Evolutionary conservation across 1,139 yeast species (phyloP), one percentile per base, ranked within the genome.

Genomic region (Scheffersomyces quercinus): DNA sequence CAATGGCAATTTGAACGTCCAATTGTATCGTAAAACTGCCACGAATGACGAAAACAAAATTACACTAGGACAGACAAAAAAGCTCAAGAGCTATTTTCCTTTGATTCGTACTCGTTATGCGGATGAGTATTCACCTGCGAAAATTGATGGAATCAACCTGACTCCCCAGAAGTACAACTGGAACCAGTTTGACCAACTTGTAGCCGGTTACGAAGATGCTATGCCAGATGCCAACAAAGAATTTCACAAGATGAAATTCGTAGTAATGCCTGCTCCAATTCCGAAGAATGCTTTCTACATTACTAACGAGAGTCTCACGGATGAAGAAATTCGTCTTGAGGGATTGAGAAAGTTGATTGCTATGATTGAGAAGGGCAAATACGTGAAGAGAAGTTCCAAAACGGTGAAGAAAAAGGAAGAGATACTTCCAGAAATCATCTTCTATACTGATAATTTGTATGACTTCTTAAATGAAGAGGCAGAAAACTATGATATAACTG

Each of bases 151-250:
- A 3, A 68, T 80, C 14, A 77, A 78, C 42, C 73, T 71, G 4
- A 70, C 72, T 37, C 77, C 87, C 1, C 67, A 79, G 36, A 71
- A 74, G 13, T 79, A 82, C 49, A 90, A 91, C 50, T 95, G 99
- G 99, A 91, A 91, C 55, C 86, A 85, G 50, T 75, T 90, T 49
- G 99, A 95, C 65, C 97, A 90, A 59, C 77, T 81, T 24, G 65
- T 93, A 20, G 97, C 98, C 1, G 99, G 99, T 0, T 88, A 85
- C 61, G 90, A 85, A 32, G 96, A 88, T 55, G 79, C 82, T 1
- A 69, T 77, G 55, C 76, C 79, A 24, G 74, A 81, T 33, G 77
- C 75, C n/a, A 73, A 78, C 41, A 78, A 77, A 45, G 77, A 79
- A 39, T 86, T 83, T 46, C 77, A 76, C 60, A 73, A 85, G 45